Base-by-base conservation (phyloP, 352 stramenopile species). In the Globisporangium cederbergense region DNA sequence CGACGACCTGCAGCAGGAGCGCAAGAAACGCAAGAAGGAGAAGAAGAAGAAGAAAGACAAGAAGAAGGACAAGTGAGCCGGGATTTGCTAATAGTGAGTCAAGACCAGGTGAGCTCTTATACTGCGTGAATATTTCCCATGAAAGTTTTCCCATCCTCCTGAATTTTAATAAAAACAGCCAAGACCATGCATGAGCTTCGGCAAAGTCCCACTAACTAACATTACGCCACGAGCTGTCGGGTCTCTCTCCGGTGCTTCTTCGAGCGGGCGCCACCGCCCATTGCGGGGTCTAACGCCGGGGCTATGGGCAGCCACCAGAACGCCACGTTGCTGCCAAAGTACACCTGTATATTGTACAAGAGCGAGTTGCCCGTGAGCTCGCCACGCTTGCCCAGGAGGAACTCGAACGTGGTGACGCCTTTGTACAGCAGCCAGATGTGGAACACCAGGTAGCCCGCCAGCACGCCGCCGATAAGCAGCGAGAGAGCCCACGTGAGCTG, bases 21-120 rank as follows among this genome's bases (percentile, higher is more conserved):
- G 82, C 62, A 93, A 95, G 72, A 93, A 92, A 70, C 85, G 82
- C 71, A 95, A 94, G 71, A 93, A 94, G 61, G 83, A 93, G 22
- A 93, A 94, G 75, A 95, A 95, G 76, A 94, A 95, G 67, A 80
- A 90, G 50, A 95, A 94, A 74, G 79, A 93, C 40, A 93, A 95
- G 72, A 94, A 95, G 67, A 93, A 95, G 60, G 82, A 93, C 54
- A 95, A 95, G 71, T 82, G 58, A 81, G 57, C 47, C 1, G 16
- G 16, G 18, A 34, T 8, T 20, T 6, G 14, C 11, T 55, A 6
- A 22, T 7, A 58, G 7, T 45, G 8, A 16, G 28, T 9, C 46
- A 30, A 16, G 32, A 32, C 14, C 34, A 40, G 3, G 16, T 28
- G n/a, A 22, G 18, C 4, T 20, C 16, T 22, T 20, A 49, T 22